Base-by-base conservation (phyloP, 495 filamentous ascomycete genomes). In the Aspergillus egyptiacus region DNA sequence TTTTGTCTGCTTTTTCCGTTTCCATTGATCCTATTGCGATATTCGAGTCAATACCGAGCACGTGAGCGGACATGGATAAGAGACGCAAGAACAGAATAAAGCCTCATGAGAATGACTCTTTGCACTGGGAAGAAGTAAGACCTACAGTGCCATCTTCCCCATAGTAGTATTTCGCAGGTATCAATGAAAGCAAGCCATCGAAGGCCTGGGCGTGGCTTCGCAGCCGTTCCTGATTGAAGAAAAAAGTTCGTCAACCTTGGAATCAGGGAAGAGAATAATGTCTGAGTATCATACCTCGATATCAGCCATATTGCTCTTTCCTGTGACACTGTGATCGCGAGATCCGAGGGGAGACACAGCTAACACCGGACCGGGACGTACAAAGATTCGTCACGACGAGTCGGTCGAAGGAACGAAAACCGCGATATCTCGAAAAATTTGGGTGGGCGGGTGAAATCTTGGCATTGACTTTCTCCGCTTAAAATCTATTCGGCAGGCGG, bases 121-220 rank as follows among this genome's bases (percentile, higher is more conserved):
- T 39, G 30, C 33, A 40, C 5, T 22, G 17, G 28, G 39, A 46
- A 34, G 50, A 36, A 44, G 24, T 57, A 41, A 48, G 37, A 83
- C 88, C 56, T 84, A 96, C 90, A 69, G 72, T 90, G 32, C 72
- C 83, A 57, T 94, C 89, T 58, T 90, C 83, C 31, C 84, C 87
- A 62, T 93, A 95, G 68, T 96, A 96, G 57, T 86, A 81, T 65
- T 91, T 91, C 17, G 89, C 91, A 22, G 93, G 93, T 59, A 95
- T 96, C 38, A 98, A 73, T 20, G 90, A 91, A 52, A 98, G 76
- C 14, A 98, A 69, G 46, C 91, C 89, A 63, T 96, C 85, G 61
- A 98, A 96, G 51, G 91, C 83, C 66, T 85, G 77, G 25, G 88
- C 82, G 62, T 95, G 87, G 67, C 81, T 85, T 64, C 81, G 84